phyloP scores from a whole-genome alignment of 768 basidiomycete genomes.

The Leucosporidium creatinivorum region DNA sequence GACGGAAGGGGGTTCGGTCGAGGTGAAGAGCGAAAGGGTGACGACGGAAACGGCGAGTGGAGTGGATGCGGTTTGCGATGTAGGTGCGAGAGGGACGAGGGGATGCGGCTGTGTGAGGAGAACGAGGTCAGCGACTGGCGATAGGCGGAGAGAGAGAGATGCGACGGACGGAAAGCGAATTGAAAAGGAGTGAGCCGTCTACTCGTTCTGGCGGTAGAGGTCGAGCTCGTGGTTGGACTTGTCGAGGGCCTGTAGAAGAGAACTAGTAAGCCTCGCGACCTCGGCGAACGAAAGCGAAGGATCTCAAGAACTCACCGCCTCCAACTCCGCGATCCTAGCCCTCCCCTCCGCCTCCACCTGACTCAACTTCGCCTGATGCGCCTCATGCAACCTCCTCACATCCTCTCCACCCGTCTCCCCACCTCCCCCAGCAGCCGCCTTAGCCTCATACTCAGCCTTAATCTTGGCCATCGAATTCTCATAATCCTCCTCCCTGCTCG shows the following conservation, averaged over 20 bases:
- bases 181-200: background rate
- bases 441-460: conserved; percentile 43
- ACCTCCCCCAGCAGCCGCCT: background rate
- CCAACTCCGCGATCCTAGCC: conserved; percentile 49
- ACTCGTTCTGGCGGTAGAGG: conserved; percentile 15
- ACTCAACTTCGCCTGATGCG: conserved; percentile 71
- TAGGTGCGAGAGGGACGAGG: too few relatives aligned
- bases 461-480: background rate
- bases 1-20: too few relatives aligned
- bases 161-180: background rate
- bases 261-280: background rate
- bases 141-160: too few relatives aligned
- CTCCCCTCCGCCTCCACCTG: conserved; percentile 63
- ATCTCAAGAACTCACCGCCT: conserved; percentile 2
- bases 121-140: too few relatives aligned
- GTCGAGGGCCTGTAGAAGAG: background rate
- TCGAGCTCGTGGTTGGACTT: conserved; percentile 17
- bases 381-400: conserved; percentile 67
- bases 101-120: too few relatives aligned
- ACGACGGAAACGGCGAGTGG: too few relatives aligned
- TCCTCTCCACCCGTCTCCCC: conserved; percentile 62
- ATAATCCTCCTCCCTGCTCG: conserved; percentile 2
- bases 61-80: too few relatives aligned
- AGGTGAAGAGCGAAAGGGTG: too few relatives aligned
- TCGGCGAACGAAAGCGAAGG: background rate